Evolutionary conservation across 108 stramenopile genomes (phyloP).

Genomic region (Discostella stelligeroides): DNA sequence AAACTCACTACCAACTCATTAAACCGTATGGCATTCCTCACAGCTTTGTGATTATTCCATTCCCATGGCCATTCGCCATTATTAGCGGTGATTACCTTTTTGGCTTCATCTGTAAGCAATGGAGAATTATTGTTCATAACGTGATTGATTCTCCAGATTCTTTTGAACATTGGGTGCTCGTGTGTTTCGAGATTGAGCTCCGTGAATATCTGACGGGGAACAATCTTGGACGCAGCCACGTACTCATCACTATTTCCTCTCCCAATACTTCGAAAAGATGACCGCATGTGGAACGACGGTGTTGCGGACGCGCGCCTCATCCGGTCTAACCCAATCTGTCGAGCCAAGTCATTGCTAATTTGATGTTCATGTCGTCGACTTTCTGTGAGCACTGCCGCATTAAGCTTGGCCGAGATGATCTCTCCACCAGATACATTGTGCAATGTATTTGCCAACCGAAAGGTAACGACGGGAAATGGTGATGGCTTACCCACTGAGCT

Average conservation of each 20-base stretch:
- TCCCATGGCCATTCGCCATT: slow-evolving; percentile 67
- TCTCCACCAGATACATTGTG: slow-evolving; percentile 47
- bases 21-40: slow-evolving; percentile 51
- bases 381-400: slow-evolving; percentile 33
- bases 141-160: slow-evolving; percentile 73
- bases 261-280: slow-evolving; percentile 12
- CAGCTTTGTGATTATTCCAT: slow-evolving; percentile 56
- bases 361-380: slow-evolving; percentile 18
- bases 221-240: slow-evolving; percentile 24
- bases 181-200: slow-evolving; percentile 61
- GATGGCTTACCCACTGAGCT: slow-evolving; percentile 9
- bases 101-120: slow-evolving; percentile 47
- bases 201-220: slow-evolving; percentile 55
- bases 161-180: slow-evolving; percentile 77
- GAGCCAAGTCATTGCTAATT: slow-evolving; percentile 24
- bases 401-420: slow-evolving; percentile 64
- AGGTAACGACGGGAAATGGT: slow-evolving; percentile 74
- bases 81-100: slow-evolving; percentile 50
- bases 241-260: slow-evolving; percentile 33
- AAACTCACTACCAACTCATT: slow-evolving; percentile 44
- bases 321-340: slow-evolving; percentile 23
- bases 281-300: background rate
- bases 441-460: slow-evolving; percentile 67
- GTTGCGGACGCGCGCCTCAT: background rate
- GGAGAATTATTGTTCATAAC: slow-evolving; percentile 66